Base-by-base conservation (phyloP, 306 rosid genomes). In the Dryas alaskensis region DNA sequence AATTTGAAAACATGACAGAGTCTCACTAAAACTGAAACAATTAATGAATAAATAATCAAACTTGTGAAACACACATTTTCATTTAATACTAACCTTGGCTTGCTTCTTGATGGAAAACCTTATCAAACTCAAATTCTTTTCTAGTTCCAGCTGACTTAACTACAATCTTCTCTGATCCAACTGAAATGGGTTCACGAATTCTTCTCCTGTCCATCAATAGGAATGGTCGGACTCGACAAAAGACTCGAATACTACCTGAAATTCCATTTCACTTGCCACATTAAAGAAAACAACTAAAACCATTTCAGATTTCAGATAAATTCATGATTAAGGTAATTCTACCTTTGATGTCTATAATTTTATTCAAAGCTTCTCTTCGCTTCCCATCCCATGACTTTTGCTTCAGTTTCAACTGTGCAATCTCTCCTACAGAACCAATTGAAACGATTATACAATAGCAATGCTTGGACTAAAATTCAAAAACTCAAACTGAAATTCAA, bases 311-410 rank as follows among this genome's bases (percentile, higher is more conserved):
- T 17, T 40, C 10, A 48, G 13, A 55, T 17, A 73, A 22, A 63
- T 9, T 48, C 69, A 63, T 54, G 60, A 40, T 42, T 8, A 44
- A 59, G 10, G 44, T 45, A 67, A 65, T 64, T 46, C 46, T 78
- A 93, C 98, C 98, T 93, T 89, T 93, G 78, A 91, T 88, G 78
- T 89, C 97, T 72, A 93, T 69, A 75, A 93, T 91, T 88, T 85
- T 91, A 59, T 89, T 91, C 90, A 93, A 73, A 5, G 94, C 90
- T 79, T 91, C 92, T 77, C 87, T 87, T 60, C 97, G 73, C 78
- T 88, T 89, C 50, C 77, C 81, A 73, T 88, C 80, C 69, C 81
- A 82, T 0, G 46, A 8, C 69, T 75, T 83, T 65, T 81, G 86
- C 83, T 86, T 84, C 51, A 74, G 14, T 84, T 82, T 88, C 91